A percentile compares a stretch with the other conserved stretches of the same genome.
These are phyloP conservation scores for Macrocybe gigantea DNA, from an alignment of 768 basidiomycete species.

Conservation along the genomic window DNA sequence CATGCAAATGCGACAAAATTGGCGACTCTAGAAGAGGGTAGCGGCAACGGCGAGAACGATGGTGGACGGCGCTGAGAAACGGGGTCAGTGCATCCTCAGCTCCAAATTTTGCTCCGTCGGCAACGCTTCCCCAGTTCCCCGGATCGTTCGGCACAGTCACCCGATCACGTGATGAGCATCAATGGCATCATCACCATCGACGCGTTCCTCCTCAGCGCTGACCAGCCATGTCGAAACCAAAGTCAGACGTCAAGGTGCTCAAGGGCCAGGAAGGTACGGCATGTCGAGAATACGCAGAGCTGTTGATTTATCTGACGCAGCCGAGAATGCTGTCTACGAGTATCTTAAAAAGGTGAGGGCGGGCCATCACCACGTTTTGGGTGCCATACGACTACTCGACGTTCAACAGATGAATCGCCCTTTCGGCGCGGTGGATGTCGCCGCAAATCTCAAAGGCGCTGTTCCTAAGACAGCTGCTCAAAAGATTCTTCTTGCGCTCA, in stretches of 20 bases:
- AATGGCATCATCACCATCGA: neutral
- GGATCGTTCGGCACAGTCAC: neutral
- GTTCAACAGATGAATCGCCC: conserved; percentile 80
- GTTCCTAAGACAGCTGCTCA: conserved; percentile 81
- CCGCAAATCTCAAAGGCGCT: conserved; percentile 86
- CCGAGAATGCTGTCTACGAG: conserved; percentile 70
- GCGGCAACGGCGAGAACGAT: conserved; percentile 1
- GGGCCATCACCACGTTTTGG: conserved; percentile 1
- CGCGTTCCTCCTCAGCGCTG: conserved; percentile 26
- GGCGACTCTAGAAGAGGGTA: neutral
- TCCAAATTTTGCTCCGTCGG: conserved; percentile 1
- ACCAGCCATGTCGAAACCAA: conserved; percentile 44
- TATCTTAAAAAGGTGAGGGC: conserved; percentile 66
- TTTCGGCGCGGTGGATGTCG: conserved; percentile 87
- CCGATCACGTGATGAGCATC: neutral
- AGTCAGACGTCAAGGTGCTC: conserved; percentile 48
- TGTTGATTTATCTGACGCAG: conserved; percentile 25
- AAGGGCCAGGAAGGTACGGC: conserved; percentile 69
- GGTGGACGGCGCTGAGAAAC: neutral
- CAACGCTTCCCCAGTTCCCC: conserved; percentile 8
- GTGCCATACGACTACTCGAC: neutral
- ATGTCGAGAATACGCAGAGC: neutral
- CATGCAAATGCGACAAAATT: conserved; percentile 21
- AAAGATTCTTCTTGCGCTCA: conserved; percentile 74
- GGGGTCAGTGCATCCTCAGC: neutral